These are phyloP conservation scores for Achaetomiella virescens DNA, from an alignment of 495 filamentous ascomycete genomes.

Conservation along the genomic window DNA sequence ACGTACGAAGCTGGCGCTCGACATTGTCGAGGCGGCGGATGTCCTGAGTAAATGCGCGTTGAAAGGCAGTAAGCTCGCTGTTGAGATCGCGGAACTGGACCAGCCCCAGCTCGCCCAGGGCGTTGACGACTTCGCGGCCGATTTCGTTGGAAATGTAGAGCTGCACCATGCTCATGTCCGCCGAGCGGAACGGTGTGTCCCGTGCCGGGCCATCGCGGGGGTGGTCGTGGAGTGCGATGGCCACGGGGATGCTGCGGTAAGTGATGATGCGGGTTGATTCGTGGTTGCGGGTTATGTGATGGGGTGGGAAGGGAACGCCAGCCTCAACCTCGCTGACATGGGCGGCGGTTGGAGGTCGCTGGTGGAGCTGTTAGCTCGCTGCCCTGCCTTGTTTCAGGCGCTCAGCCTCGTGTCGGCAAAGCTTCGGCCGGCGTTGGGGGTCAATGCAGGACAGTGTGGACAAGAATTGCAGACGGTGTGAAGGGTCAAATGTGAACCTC, in stretches of 20 bases:
- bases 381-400: constrained; percentile 8
- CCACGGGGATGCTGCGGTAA: neutral
- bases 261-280: neutral
- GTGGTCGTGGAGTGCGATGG: constrained; percentile 12
- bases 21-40: constrained; percentile 96
- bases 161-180: constrained; percentile 99
- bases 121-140: constrained; percentile 93
- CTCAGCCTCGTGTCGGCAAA: constrained; percentile 16
- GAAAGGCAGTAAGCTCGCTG: constrained; percentile 84
- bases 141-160: constrained; percentile 99
- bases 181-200: constrained; percentile 97
- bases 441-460: neutral
- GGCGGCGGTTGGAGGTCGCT: constrained; percentile 4
- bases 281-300: neutral
- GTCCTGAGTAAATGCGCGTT: constrained; percentile 94
- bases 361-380: neutral
- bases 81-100: constrained; percentile 98
- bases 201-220: constrained; percentile 48
- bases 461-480: too few species aligned
- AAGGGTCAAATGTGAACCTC: too few species aligned
- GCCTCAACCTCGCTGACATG: neutral
- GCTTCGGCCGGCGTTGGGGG: too few species aligned
- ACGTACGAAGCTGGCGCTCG: constrained; percentile 88
- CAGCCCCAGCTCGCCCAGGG: constrained; percentile 88
- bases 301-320: neutral